A percentile compares a stretch with the other conserved stretches of the same genome.
Evolutionary conservation across 306 rosid species (phyloP).

Genomic region (Dicorynia guianensis): DNA sequence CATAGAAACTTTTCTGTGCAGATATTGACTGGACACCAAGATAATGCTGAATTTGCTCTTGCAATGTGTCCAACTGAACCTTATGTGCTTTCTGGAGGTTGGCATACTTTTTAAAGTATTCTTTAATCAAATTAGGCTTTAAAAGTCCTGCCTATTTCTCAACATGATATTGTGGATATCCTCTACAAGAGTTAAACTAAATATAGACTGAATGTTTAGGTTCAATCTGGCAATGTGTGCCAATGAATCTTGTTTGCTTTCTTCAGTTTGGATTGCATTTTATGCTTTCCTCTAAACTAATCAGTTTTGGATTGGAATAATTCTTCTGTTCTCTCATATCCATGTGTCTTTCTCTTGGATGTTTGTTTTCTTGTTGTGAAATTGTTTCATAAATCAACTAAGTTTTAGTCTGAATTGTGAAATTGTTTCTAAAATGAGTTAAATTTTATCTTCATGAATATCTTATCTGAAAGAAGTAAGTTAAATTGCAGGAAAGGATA

Average conservation of each 20-base stretch:
- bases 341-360: no score
- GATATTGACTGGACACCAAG: conserved; percentile 98
- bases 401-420: background rate
- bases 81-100: conserved; percentile 97
- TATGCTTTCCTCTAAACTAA: background rate
- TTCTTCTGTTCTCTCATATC: background rate
- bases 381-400: background rate
- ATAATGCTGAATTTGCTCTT: conserved; percentile 99
- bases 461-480: conserved; percentile 26
- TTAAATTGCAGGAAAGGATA: conserved; percentile 80
- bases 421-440: background rate
- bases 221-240: conserved; percentile 79
- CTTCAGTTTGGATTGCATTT: conserved; percentile 54
- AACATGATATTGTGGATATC: background rate
- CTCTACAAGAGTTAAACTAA: background rate
- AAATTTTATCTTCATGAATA: background rate
- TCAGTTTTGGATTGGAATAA: background rate
- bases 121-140: background rate
- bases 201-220: conserved; percentile 29
- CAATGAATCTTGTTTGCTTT: conserved; percentile 67
- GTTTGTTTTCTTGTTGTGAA: no score
- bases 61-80: conserved; percentile 99
- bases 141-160: background rate
- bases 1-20: conserved; percentile 39
- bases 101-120: conserved; percentile 10